phyloP scores from a whole-genome alignment of 2,329 filamentous ascomycete genomes.

The Pseudogymnoascus sp. region DNA sequence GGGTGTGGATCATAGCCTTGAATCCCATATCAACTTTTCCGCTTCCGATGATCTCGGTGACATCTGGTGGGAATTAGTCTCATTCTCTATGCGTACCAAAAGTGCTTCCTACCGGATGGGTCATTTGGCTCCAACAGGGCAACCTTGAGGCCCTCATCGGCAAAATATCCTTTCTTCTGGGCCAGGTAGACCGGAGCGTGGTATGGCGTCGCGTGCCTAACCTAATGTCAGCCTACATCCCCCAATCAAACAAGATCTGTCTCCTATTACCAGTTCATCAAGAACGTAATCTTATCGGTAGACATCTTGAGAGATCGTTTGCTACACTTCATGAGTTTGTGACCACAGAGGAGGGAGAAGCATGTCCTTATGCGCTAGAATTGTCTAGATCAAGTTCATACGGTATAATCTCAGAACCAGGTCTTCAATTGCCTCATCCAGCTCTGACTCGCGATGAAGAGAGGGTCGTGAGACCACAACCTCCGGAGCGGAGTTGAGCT shows the following conservation, averaged over 20 bases:
- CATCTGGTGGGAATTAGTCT: conserved; percentile 41
- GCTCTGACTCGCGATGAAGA: conserved; percentile 10
- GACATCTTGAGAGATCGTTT: conserved; percentile 44
- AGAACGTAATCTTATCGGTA: conserved; percentile 77
- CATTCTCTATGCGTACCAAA: background rate
- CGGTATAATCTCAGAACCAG: conserved; percentile 68
- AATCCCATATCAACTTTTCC: conserved; percentile 71
- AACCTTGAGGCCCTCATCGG: conserved; percentile 69
- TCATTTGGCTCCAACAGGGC: conserved; percentile 72
- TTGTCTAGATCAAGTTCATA: conserved; percentile 80
- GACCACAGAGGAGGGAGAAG: conserved; percentile 40
- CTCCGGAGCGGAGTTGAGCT: conserved; percentile 14
- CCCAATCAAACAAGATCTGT: conserved; percentile 4
- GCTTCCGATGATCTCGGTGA: conserved; percentile 72
- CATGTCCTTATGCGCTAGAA: conserved; percentile 78
- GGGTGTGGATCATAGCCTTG: conserved; percentile 78
- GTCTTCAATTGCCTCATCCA: conserved; percentile 27
- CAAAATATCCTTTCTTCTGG: conserved; percentile 67
- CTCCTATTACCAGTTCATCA: conserved; percentile 65
- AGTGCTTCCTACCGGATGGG: conserved; percentile 50
- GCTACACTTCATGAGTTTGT: conserved; percentile 42
- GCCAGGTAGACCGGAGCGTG: conserved; percentile 71
- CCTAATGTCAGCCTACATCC: conserved; percentile 23
- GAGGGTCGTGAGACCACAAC: conserved; percentile 12
- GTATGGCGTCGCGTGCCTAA: conserved; percentile 73